phyloP scores from a whole-genome alignment of 2,329 filamentous ascomycete species.

The Cladosporium austrohemisphaericum region DNA sequence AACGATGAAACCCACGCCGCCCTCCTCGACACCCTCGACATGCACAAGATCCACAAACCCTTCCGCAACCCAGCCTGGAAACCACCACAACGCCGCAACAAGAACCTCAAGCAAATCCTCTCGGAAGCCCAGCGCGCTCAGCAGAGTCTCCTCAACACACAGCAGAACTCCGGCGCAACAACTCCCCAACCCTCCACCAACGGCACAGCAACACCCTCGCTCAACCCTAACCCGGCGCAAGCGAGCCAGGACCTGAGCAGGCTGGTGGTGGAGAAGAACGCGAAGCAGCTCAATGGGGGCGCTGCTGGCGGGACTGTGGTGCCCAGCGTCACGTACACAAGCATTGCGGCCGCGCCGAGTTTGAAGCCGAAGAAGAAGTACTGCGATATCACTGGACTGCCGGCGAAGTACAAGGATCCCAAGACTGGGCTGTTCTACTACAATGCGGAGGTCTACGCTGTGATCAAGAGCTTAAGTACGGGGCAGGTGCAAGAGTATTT shows the following conservation, averaged over 20 bases:
- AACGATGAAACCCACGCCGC: slow-evolving; percentile 75
- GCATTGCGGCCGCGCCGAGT: slow-evolving; percentile 91
- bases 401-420: slow-evolving; percentile 88
- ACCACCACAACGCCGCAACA: slow-evolving; percentile 92
- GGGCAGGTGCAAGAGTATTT: slow-evolving; percentile 83
- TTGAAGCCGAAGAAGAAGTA: slow-evolving; percentile 77
- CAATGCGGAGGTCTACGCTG: slow-evolving; percentile 83
- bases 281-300: slow-evolving; percentile 34
- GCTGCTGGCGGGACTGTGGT: slow-evolving; percentile 29
- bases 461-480: slow-evolving; percentile 76
- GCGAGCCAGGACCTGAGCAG: slow-evolving; percentile 82
- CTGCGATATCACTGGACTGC: slow-evolving; percentile 90
- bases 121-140: slow-evolving; percentile 84
- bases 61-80: slow-evolving; percentile 92
- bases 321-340: slow-evolving; percentile 81
- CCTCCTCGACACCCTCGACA: slow-evolving; percentile 87
- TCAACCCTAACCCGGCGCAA: slow-evolving; percentile 81
- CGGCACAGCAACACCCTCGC: slow-evolving; percentile 45
- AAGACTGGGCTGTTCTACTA: slow-evolving; percentile 93
- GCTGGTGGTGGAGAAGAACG: slow-evolving; percentile 80
- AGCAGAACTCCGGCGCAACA: slow-evolving; percentile 70
- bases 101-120: slow-evolving; percentile 96
- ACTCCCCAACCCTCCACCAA: slow-evolving; percentile 52
- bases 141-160: slow-evolving; percentile 77
- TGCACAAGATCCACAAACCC: slow-evolving; percentile 77